Conservation (phyloP, 106 monocot genomes). For the Amphibolis antarctica region DNA sequence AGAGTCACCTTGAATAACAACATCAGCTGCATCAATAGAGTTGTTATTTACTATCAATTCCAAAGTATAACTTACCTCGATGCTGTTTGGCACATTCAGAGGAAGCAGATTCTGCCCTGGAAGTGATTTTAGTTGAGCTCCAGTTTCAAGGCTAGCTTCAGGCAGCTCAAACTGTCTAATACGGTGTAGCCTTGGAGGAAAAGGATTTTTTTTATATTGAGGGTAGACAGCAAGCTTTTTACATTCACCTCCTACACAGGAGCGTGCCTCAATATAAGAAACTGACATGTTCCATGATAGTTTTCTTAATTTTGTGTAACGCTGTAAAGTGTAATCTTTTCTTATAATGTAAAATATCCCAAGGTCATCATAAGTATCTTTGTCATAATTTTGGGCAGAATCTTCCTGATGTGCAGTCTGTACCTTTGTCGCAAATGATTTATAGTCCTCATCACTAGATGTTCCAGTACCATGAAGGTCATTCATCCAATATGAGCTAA, state of each 20-base stretch:
- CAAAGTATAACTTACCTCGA: background rate
- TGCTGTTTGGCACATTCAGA: slow-evolving; percentile 1
- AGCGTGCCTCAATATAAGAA: slow-evolving; percentile 29
- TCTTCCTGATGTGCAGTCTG: too few species aligned
- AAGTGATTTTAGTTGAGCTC: slow-evolving; percentile 14
- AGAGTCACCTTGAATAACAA: background rate
- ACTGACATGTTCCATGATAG: slow-evolving; percentile 47
- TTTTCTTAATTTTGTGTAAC: slow-evolving; percentile 27
- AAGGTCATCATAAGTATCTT: slow-evolving; percentile 5
- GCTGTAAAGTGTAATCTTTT: slow-evolving; percentile 55
- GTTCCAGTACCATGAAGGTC: slow-evolving; percentile 13
- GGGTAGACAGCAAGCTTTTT: slow-evolving; percentile 5
- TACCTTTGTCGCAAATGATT: slow-evolving; percentile 26
- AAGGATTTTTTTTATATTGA: background rate
- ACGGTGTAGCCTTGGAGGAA: slow-evolving; percentile 1
- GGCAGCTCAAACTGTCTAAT: background rate
- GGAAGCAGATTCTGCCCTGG: background rate
- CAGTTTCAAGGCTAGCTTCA: slow-evolving; percentile 1
- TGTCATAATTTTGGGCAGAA: background rate
- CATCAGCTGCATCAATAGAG: background rate
- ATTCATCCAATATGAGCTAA: slow-evolving; percentile 30
- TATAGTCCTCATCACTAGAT: slow-evolving; percentile 24
- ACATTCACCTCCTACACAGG: slow-evolving; percentile 25
- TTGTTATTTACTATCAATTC: too few species aligned
- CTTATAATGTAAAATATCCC: slow-evolving; percentile 39